Percentiles rank a stretch among this genome's conserved stretches.
Evolutionary conservation across 2,329 filamentous ascomycete genomes (phyloP).

Genomic region (Ascosphaera acerosa): DNA sequence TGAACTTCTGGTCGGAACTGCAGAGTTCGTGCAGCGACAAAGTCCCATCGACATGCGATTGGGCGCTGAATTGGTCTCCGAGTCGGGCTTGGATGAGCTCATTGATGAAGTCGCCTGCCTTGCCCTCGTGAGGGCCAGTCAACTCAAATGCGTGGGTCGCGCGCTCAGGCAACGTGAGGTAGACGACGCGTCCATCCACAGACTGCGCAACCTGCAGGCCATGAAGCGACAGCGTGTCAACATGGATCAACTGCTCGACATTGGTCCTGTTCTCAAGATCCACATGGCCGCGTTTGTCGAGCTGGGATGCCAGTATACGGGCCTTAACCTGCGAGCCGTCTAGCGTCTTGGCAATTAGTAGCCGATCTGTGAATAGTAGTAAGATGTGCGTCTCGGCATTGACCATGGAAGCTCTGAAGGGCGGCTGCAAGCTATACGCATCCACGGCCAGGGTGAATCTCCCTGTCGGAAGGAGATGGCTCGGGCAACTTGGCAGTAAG

Average conservation of each 20-base stretch:
- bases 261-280: neutral
- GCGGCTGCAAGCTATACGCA: constrained; percentile 48
- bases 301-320: constrained; percentile 54
- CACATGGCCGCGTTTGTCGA: constrained; percentile 36
- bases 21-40: constrained; percentile 56
- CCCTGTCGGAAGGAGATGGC: constrained; percentile 43
- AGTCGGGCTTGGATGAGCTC: constrained; percentile 69
- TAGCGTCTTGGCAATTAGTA: constrained; percentile 53
- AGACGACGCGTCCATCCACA: constrained; percentile 2
- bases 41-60: constrained; percentile 52
- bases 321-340: constrained; percentile 38
- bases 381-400: constrained; percentile 34
- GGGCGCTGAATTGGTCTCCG: constrained; percentile 59
- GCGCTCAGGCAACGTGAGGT: constrained; percentile 5
- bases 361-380: constrained; percentile 58
- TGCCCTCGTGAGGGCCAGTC: constrained; percentile 51
- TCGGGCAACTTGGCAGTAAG: constrained; percentile 54
- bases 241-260: neutral
- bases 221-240: neutral
- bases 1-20: constrained; percentile 30
- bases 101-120: constrained; percentile 50
- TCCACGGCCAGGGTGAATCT: constrained; percentile 63
- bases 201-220: neutral
- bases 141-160: constrained; percentile 44
- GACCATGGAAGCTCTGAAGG: constrained; percentile 28